Percentiles rank a stretch among this genome's conserved stretches.
These are phyloP conservation scores for Spathaspora passalidarum DNA, from an alignment of 805 yeast genomes.

Conservation along the genomic window DNA sequence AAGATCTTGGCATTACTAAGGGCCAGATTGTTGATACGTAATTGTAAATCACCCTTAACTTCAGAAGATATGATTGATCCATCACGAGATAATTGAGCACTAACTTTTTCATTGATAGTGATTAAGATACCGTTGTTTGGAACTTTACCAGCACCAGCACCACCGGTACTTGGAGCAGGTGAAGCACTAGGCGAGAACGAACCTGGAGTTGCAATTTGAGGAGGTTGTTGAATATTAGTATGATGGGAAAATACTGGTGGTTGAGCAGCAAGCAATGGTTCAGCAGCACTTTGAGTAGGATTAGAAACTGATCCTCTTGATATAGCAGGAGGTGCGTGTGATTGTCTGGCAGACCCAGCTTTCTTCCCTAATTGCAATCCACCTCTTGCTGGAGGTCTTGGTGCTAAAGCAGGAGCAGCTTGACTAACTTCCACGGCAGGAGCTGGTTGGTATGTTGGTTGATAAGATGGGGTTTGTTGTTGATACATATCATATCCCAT, in stretches of 20 bases:
- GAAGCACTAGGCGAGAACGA: constrained; percentile 23
- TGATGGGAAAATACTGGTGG: constrained; percentile 34
- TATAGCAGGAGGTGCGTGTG: constrained; percentile 17
- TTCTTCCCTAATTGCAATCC: constrained; percentile 9
- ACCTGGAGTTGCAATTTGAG: constrained; percentile 13
- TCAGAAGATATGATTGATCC: constrained; percentile 71
- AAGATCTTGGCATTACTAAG: constrained; percentile 65
- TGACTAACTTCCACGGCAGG: constrained; percentile 19
- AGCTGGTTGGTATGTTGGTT: constrained; percentile 25
- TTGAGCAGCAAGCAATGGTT: constrained; percentile 27
- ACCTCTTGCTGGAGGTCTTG: constrained; percentile 6
- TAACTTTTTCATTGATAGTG: constrained; percentile 70
- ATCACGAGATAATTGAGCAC: constrained; percentile 79
- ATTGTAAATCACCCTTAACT: constrained; percentile 85
- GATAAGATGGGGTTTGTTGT: constrained; percentile 19
- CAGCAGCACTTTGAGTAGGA: constrained; percentile 48
- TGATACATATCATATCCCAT: constrained; percentile 15
- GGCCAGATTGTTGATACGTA: constrained; percentile 77
- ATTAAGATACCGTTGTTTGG: constrained; percentile 77
- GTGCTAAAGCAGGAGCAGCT: neutral
- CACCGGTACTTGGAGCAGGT: constrained; percentile 18
- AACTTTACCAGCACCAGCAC: constrained; percentile 22
- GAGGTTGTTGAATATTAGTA: constrained; percentile 18
- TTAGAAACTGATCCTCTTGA: neutral
- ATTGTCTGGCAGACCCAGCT: constrained; percentile 12